These are phyloP conservation scores for Candida ortonii DNA, from an alignment of 805 yeast species.

Conservation along the genomic window DNA sequence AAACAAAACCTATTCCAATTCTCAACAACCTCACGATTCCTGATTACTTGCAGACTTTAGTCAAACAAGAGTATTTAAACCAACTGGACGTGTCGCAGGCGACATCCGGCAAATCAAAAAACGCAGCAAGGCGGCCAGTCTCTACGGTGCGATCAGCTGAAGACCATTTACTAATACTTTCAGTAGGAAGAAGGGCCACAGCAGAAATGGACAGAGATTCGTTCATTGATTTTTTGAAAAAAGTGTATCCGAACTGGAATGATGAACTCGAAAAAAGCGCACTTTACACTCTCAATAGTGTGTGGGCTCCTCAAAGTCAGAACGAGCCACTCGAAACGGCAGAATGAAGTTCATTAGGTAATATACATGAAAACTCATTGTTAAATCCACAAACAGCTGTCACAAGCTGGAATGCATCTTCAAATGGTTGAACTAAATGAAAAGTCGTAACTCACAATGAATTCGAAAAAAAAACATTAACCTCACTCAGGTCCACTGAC, in stretches of 20 bases:
- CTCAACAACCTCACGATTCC: slow-evolving; percentile 21
- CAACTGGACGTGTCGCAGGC: slow-evolving; percentile 23
- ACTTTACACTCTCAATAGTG: slow-evolving; percentile 21
- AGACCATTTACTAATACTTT: slow-evolving; percentile 24
- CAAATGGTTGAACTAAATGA: slow-evolving; percentile 1
- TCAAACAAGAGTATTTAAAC: slow-evolving; percentile 28
- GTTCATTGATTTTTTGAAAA: slow-evolving; percentile 26
- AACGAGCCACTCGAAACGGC: slow-evolving; percentile 1
- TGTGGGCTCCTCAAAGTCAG: slow-evolving; percentile 18
- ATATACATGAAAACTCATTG: no score
- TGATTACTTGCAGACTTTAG: slow-evolving; percentile 22
- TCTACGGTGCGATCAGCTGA: slow-evolving; percentile 17
- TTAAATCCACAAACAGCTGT: no score
- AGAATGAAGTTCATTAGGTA: no score
- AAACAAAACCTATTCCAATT: slow-evolving; percentile 19
- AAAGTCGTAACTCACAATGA: slow-evolving; percentile 1
- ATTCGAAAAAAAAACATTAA: background rate
- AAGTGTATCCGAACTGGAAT: slow-evolving; percentile 29
- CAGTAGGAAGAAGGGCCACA: slow-evolving; percentile 30
- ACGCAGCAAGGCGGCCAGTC: slow-evolving; percentile 7
- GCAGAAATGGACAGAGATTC: slow-evolving; percentile 26
- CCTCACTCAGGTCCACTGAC: background rate
- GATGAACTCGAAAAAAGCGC: slow-evolving; percentile 29
- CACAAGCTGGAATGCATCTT: no score
- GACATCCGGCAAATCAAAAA: slow-evolving; percentile 4